A percentile compares a stretch with the other conserved stretches of the same genome.
Evolutionary conservation across 495 filamentous ascomycete genomes (phyloP).

Genomic region (Jackrogersella minutella): DNA sequence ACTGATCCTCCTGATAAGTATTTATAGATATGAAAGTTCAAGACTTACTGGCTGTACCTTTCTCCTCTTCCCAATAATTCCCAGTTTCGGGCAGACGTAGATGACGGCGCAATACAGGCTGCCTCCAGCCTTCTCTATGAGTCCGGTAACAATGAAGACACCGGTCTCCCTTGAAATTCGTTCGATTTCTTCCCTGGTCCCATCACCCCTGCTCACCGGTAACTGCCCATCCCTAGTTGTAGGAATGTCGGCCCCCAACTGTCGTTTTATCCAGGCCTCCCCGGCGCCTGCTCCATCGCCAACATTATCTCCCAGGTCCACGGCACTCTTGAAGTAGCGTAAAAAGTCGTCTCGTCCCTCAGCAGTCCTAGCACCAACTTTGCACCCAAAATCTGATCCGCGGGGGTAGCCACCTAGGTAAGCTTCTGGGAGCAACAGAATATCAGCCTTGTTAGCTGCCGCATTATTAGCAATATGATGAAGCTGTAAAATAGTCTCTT

Average conservation of each 20-base stretch:
- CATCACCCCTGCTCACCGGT: constrained; percentile 74
- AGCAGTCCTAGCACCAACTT: constrained; percentile 71
- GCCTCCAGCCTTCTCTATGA: constrained; percentile 82
- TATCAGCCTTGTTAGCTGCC: constrained; percentile 64
- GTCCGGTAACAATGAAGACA: constrained; percentile 79
- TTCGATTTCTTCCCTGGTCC: constrained; percentile 84
- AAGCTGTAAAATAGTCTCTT: constrained; percentile 72
- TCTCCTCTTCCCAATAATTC: constrained; percentile 83
- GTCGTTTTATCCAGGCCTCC: constrained; percentile 72
- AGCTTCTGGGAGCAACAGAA: constrained; percentile 92
- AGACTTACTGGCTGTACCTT: constrained; percentile 85
- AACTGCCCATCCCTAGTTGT: constrained; percentile 47
- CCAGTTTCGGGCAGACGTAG: constrained; percentile 78
- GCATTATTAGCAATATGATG: constrained; percentile 62
- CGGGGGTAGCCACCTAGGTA: constrained; percentile 94
- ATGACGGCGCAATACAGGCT: constrained; percentile 85
- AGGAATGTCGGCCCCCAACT: constrained; percentile 59
- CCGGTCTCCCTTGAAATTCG: constrained; percentile 74
- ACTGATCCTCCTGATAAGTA: neutral
- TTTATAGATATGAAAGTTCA: constrained; percentile 11
- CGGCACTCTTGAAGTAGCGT: constrained; percentile 76
- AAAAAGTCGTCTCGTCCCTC: constrained; percentile 85
- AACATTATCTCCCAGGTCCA: constrained; percentile 89
- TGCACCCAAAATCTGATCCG: constrained; percentile 77
- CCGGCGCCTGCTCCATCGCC: constrained; percentile 68